Evolutionary conservation across 1,284 basidiomycete species (phyloP).

Genomic region (Rhodotorula sp.): DNA sequence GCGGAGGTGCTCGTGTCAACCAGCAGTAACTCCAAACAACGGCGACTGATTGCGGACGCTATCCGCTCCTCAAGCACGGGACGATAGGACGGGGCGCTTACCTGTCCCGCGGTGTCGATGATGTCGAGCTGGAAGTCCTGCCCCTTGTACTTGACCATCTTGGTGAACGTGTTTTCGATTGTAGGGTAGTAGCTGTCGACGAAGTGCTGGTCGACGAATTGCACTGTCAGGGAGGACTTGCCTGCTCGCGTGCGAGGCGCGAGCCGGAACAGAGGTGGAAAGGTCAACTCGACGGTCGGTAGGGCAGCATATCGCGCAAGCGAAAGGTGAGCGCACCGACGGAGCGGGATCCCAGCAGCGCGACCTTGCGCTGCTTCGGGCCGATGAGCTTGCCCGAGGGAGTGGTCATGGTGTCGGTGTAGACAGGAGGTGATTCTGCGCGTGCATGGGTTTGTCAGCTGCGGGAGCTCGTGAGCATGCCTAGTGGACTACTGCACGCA

Average conservation of each 20-base stretch:
- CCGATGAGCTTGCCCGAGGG: constrained; percentile 44
- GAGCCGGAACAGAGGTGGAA: background rate
- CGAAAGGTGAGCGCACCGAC: constrained; percentile 63
- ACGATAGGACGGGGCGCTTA: constrained; percentile 32
- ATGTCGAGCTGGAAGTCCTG: constrained; percentile 92
- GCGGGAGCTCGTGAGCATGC: no score
- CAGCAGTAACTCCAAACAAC: background rate
- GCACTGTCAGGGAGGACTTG: constrained; percentile 75
- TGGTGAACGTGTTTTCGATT: constrained; percentile 86
- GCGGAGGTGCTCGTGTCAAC: background rate
- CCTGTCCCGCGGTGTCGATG: constrained; percentile 93
- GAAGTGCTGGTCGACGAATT: constrained; percentile 64
- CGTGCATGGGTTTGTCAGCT: background rate
- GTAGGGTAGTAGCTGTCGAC: constrained; percentile 90
- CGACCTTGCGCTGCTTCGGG: constrained; percentile 68
- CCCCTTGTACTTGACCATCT: constrained; percentile 79
- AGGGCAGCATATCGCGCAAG: no score
- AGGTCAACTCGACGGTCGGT: background rate
- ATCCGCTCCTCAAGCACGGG: no score
- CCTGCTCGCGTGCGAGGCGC: constrained; percentile 56
- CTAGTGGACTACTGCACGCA: background rate
- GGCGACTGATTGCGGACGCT: no score
- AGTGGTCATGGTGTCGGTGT: constrained; percentile 20
- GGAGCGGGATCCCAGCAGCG: constrained; percentile 74
- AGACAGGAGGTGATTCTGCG: background rate